Evolutionary conservation across 2,329 filamentous ascomycete species (phyloP), one percentile per base, ranked within the genome.

Genomic region (Penicillium sp.): DNA sequence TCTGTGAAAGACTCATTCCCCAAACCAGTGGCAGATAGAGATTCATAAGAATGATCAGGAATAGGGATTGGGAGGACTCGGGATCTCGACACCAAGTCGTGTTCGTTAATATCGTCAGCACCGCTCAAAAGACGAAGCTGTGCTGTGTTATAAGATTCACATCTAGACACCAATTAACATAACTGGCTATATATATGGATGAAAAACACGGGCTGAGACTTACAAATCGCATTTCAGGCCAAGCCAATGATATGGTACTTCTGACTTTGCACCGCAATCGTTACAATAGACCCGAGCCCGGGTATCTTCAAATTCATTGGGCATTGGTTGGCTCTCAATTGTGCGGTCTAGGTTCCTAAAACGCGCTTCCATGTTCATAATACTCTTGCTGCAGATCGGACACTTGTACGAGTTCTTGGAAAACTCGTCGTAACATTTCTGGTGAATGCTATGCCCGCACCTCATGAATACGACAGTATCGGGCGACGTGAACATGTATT

Each of bases 281-380:
- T 99, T 97, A 74, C 94, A 99, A 60, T 92, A 84, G 50, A 97
- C 84, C 61, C 92, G 83, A 14, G 91, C 93, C 60, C 86, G 86
- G 5, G 90, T 91, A 65, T 91, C 85, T 59, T 78, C 81, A 66
- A 92, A 96, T 61, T 95, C 89, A 5, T 81, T 75, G 0, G 94
- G 94, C 91, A 99, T 97, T 1, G 94, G 94, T 69, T 99, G 94
- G 46, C 82, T 82, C 62, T 89, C 83, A 59, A 99, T 96, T 50
- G 91, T 87, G 52, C 91, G 84, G 66, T 97, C 93, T 33, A 97
- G 76, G 64, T 94, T 94, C 49, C 91, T 86, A 77, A 97, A 99
- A 64, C 95, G 89, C 38, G 90, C 84, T 68, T 97, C 93, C 93
- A 99, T 99, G 68, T 97, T 97, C 63, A 91, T 85, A n/a, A 96